phyloP scores from a whole-genome alignment of 495 filamentous ascomycete species.

The Tuber umbilicatum region DNA sequence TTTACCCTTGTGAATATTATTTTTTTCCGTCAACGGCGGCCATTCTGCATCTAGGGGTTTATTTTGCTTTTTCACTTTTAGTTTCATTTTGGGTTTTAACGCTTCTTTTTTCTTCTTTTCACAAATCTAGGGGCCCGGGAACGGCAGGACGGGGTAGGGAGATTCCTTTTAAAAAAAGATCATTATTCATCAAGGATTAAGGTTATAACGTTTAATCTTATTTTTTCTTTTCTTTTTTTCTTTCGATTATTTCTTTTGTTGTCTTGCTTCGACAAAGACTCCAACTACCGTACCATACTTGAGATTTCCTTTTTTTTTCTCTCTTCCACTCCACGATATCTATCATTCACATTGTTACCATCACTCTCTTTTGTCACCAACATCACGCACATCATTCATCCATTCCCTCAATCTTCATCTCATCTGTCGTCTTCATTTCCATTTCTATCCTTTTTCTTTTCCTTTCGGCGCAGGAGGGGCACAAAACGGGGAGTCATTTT shows the following conservation, averaged over 20 bases:
- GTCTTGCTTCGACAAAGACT: background rate
- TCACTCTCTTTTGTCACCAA: background rate
- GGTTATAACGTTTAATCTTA: background rate
- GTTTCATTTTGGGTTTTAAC: background rate
- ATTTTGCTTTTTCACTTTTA: background rate
- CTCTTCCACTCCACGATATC: background rate
- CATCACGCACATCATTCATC: background rate
- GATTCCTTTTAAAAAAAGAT: background rate
- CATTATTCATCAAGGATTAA: background rate
- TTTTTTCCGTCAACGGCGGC: background rate
- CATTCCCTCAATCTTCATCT: background rate
- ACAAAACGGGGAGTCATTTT: background rate
- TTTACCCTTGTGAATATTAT: background rate
- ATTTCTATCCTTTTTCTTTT: background rate
- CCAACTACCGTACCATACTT: background rate
- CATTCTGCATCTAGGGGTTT: background rate
- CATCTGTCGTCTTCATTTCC: background rate
- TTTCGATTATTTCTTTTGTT: background rate
- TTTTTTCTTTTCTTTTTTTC: background rate
- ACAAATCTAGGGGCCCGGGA: background rate
- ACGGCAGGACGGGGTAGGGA: background rate
- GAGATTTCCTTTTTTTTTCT: background rate
- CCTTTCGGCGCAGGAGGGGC: background rate
- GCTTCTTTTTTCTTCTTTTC: background rate
- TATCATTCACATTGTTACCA: background rate